Percentiles rank a stretch among this genome's conserved stretches.
Conservation (phyloP, 805 yeast species). For the Saturnispora galanensis region DNA sequence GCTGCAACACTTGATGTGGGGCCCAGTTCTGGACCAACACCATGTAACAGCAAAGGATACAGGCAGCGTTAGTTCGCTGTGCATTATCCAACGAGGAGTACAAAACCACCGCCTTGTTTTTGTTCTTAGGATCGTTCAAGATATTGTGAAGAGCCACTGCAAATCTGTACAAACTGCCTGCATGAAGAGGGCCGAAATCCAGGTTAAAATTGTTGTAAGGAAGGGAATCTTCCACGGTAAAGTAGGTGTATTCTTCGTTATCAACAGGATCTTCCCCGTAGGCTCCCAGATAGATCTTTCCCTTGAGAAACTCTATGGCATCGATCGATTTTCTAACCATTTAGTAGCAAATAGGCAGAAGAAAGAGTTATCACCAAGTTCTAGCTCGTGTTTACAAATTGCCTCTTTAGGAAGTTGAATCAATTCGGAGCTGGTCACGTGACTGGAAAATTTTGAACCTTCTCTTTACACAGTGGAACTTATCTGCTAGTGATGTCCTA, state of each 20-base stretch:
- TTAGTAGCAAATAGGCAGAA: neutral
- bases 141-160: slow-evolving; percentile 92
- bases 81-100: slow-evolving; percentile 77
- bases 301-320: slow-evolving; percentile 33
- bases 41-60: slow-evolving; percentile 91
- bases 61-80: slow-evolving; percentile 87
- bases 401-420: slow-evolving; percentile 4
- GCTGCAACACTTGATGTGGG: slow-evolving; percentile 94
- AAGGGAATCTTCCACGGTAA: slow-evolving; percentile 85
- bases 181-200: slow-evolving; percentile 93
- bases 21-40: slow-evolving; percentile 94
- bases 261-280: slow-evolving; percentile 73
- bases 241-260: slow-evolving; percentile 65
- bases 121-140: slow-evolving; percentile 73
- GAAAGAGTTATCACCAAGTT: neutral
- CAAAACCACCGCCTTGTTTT: slow-evolving; percentile 82
- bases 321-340: slow-evolving; percentile 12
- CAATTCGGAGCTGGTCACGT: neutral
- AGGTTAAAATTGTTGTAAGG: slow-evolving; percentile 93
- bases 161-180: slow-evolving; percentile 87
- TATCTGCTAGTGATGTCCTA: too few species aligned
- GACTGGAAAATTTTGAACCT: neutral
- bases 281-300: slow-evolving; percentile 83
- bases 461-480: neutral
- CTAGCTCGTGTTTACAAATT: slow-evolving; percentile 2